Conservation (phyloP, 2,329 filamentous ascomycete species). For the Neocatenulostroma microsporum region DNA sequence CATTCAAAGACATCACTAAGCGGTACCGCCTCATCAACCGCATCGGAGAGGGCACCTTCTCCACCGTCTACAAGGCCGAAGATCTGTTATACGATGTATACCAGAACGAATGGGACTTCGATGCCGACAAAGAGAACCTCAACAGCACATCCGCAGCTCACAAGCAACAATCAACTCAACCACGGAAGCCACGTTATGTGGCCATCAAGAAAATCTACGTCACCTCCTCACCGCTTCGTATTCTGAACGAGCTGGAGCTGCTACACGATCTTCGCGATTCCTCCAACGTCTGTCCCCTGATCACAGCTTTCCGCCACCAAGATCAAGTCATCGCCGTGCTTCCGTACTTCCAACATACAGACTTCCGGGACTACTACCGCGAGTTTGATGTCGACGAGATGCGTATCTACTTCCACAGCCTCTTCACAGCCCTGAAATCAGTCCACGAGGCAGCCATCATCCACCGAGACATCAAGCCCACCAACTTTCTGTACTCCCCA, state of each 20-base stretch:
- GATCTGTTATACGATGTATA: constrained; percentile 79
- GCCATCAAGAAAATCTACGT: constrained; percentile 99
- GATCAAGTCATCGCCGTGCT: constrained; percentile 94
- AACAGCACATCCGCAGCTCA: constrained; percentile 7
- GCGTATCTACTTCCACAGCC: constrained; percentile 76
- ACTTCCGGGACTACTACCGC: constrained; percentile 92
- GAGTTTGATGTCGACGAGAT: constrained; percentile 82
- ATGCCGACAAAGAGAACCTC: constrained; percentile 36
- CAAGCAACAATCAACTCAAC: constrained; percentile 12
- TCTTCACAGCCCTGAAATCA: constrained; percentile 75
- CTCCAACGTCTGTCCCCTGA: constrained; percentile 81
- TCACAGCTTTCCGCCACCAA: constrained; percentile 89
- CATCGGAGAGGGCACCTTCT: constrained; percentile 97
- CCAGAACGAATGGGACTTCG: constrained; percentile 78
- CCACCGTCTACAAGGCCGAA: constrained; percentile 97
- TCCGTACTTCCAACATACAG: constrained; percentile 90
- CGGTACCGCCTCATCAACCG: constrained; percentile 88
- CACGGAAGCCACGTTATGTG: constrained; percentile 62
- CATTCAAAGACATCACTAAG: constrained; percentile 74
- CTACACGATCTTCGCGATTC: constrained; percentile 79
- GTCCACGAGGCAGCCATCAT: constrained; percentile 81
- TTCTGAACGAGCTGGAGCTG: constrained; percentile 92
- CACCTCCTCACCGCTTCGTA: constrained; percentile 85
- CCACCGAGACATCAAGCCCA: constrained; percentile 61
- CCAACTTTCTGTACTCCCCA: constrained; percentile 92